Evolutionary conservation across 2,329 filamentous ascomycete species (phyloP), one percentile per base, ranked within the genome.

Genomic region (Parasarocladium wereldwijsianum): DNA sequence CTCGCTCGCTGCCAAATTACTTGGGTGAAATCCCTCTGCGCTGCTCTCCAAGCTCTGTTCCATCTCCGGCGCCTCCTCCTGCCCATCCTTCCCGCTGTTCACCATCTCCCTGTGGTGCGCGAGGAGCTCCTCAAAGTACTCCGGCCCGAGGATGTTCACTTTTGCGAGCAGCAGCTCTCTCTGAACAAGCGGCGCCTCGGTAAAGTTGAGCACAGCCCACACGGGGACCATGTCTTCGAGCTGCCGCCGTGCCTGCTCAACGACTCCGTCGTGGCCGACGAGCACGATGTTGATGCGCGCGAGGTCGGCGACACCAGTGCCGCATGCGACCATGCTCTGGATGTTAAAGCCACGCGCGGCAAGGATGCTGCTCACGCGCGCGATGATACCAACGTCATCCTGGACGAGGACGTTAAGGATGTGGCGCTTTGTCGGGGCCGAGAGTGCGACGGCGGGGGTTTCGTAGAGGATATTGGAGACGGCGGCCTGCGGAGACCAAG

Each of bases 391-490:
- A 9, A 90, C 90, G 63, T 98, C 90, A 60, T 98, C 96, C 58
- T 96, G 90, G 36, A 98, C 90, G 37, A 98, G 70, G 54, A 90
- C 96, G 62, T 96, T 96, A 57, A 98, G 76, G 49, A 96, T 73
- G 58, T 96, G 90, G 31, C 86, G 78, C 62, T 93, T 96, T 25
- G 84, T 78, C 6, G 87, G 87, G 16, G 76, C 75, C n/a, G n/a
- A n/a, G 44, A 67, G 67, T 8, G 84, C 86, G 6, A 85, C 81
- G 12, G 81, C 67, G 6, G 90, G 90, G 3, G 85, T 96, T 66
- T 98, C 90, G 66, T 98, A 98, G 55, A 98, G 81, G 51, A 98
- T 98, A 54, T 86, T 93, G 50, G 84, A 93, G 41, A 98, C 90
- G 41, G 90, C 90, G 12, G 90, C 84, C 43, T 90, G 85, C 20